Base-by-base conservation (phyloP, 1,139 yeast genomes). In the Kodamaea plutei region DNA sequence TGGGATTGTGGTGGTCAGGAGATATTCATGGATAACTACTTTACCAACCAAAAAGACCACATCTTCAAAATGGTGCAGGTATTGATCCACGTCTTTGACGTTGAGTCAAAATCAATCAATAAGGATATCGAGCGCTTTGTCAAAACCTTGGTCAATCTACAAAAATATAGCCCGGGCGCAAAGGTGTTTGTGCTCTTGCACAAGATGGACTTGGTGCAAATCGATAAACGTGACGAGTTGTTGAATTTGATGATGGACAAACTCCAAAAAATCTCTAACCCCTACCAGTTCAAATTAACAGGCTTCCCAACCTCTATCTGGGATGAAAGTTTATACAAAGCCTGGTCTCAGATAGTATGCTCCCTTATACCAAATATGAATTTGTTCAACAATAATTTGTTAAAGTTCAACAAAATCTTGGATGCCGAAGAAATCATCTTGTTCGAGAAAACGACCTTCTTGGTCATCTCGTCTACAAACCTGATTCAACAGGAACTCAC, bases 1-100 rank as follows among this genome's bases (percentile, higher is more conserved):
- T 89, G 98, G 98, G 99, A 91, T 56, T 91, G 98, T 61, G 99
- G 98, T 44, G 95, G 95, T 3, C 99, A 91, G 57, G 97, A 91
- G 55, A 89, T 84, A 3, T 93, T 89, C 48, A 89, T 93, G 85
- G 96, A 89, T 52, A 89, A 88, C 58, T 91, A 91, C 54, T 79
- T 84, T 48, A 76, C 93, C 6, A 76, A 84, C 36, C 91, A 89
- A 52, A 74, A 89, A 51, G 95, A 84, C 52, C 95, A 85, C 53
- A 88, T 89, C 28, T 91, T 91, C 62, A 84, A 88, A 48, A 87
- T 87, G 84, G 96, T 91, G 14, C 96, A 91, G 54, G 97, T 93
- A n/a, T 69, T 91, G 25, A 91, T 93, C 42, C 95, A 89, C 58
- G 98, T 91, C 15, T 91, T 91, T 55, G 99, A 91, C 45, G 96